Base-by-base conservation (phyloP, 768 basidiomycete species). In the Lactifluus echinatus region DNA sequence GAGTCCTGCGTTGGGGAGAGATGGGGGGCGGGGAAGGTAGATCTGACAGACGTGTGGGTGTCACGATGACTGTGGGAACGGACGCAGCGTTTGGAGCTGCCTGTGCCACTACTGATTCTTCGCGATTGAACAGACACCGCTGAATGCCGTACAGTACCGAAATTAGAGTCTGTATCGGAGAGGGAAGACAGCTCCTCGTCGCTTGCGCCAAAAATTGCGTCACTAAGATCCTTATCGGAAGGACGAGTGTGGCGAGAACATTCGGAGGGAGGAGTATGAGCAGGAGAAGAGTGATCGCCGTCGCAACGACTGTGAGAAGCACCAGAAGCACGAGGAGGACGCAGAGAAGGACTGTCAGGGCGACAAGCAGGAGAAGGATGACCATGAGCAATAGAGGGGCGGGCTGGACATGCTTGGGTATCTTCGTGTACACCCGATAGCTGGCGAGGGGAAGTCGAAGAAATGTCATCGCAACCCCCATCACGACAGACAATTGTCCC, bases 171-270 rank as follows among this genome's bases (percentile, higher is more conserved):
- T 45, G 68, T 63, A 37, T 72, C 67, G 17, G 72, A 73, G 56
- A 73, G 63, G 46, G 74, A 70, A 26, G 72, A 73, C 26, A 69
- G 55, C 42, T 66, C 59, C 23, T 66, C 67, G 24, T 71, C 65
- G 47, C 42, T 34, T 50, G 53, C 57, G 19, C 56, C 65, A 59
- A 66, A 64, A n/a, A 59, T 44, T 15, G 58, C 64, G 23, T 54
- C 59, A 26, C 51, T 50, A 15, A 53, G 39, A 21, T 57, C 56
- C 15, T 63, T 56, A 55, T 53, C 43, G 51, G 47, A 47, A 57
- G 26, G 49, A 55, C 31, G 33, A 61, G 31, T 34, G 43, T 29
- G 17, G 50, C 45, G 37, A 61, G 60, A 31, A 48, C 45, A 45
- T 29, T 46, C 43, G 62, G 60, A 39, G 60, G 62, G 26, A 63